Conservation (phyloP, 176 grass and related monocot genomes). For the Triticum urartu region DNA sequence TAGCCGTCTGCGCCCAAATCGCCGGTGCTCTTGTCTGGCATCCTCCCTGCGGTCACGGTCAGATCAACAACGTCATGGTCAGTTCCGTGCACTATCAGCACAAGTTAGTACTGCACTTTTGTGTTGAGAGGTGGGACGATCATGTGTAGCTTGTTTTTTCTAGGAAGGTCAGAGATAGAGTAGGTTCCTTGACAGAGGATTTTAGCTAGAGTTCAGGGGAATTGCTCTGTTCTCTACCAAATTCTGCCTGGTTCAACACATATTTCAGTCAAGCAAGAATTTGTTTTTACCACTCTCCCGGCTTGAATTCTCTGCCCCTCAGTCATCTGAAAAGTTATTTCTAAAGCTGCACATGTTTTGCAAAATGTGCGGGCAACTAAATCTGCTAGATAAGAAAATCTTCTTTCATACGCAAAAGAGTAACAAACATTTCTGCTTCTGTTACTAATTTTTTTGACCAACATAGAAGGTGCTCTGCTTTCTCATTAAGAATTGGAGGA, state of each 20-base stretch:
- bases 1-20: constrained; percentile 61
- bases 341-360: background rate
- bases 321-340: background rate
- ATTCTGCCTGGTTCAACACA: no score
- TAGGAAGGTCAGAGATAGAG: background rate
- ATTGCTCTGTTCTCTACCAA: background rate
- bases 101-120: background rate
- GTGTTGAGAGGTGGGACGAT: background rate
- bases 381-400: no score
- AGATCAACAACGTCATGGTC: background rate
- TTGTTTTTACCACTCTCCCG: no score
- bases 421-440: no score
- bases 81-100: background rate
- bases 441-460: no score
- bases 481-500: no score
- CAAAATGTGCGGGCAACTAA: no score
- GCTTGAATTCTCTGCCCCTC: no score
- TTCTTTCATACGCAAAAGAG: no score
- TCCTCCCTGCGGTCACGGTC: constrained; percentile 33
- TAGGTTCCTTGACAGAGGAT: background rate
- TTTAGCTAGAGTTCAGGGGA: background rate
- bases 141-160: background rate
- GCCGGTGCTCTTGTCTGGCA: constrained; percentile 73
- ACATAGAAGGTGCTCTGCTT: no score
- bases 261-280: no score